These are phyloP conservation scores for Alternaria dauci DNA, from an alignment of 2,329 filamentous ascomycete species.

Conservation along the genomic window DNA sequence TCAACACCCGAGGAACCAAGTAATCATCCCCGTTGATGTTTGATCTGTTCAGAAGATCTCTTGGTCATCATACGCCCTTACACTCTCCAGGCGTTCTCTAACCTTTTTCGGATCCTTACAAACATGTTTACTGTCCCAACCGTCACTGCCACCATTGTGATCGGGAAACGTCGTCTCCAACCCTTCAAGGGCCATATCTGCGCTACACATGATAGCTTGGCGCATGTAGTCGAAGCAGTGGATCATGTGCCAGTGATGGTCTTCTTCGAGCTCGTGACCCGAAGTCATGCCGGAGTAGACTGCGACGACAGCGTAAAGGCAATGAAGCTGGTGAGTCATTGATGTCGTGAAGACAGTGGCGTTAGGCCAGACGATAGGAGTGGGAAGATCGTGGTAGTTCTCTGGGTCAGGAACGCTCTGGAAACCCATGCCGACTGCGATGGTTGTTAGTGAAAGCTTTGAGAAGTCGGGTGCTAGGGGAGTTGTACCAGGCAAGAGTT, in stretches of 20 bases:
- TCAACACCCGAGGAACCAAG: fast-evolving
- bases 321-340: slow-evolving; percentile 49
- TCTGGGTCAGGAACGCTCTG: slow-evolving; percentile 39
- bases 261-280: slow-evolving; percentile 38
- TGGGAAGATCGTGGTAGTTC: slow-evolving; percentile 44
- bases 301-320: slow-evolving; percentile 45
- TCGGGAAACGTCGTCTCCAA: slow-evolving; percentile 48
- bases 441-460: not conserved
- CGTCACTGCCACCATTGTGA: slow-evolving; percentile 48
- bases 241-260: slow-evolving; percentile 51
- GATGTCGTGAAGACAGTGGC: slow-evolving; percentile 46
- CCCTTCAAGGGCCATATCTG: slow-evolving; percentile 44
- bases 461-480: not conserved
- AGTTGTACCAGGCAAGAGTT: slow-evolving; percentile 35
- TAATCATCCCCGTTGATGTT: too few relatives aligned
- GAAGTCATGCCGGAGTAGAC: slow-evolving; percentile 42
- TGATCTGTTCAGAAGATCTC: slow-evolving; percentile 34
- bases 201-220: slow-evolving; percentile 45
- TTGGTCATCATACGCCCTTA: slow-evolving; percentile 47
- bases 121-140: slow-evolving; percentile 48
- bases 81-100: slow-evolving; percentile 33
- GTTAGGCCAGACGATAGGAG: slow-evolving; percentile 45
- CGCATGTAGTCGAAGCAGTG: slow-evolving; percentile 51
- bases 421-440: slow-evolving; percentile 47
- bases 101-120: slow-evolving; percentile 31